Evolutionary conservation across 108 stramenopile genomes (phyloP), one percentile per base, ranked within the genome.

Genomic region (Schizochytrium sp.): DNA sequence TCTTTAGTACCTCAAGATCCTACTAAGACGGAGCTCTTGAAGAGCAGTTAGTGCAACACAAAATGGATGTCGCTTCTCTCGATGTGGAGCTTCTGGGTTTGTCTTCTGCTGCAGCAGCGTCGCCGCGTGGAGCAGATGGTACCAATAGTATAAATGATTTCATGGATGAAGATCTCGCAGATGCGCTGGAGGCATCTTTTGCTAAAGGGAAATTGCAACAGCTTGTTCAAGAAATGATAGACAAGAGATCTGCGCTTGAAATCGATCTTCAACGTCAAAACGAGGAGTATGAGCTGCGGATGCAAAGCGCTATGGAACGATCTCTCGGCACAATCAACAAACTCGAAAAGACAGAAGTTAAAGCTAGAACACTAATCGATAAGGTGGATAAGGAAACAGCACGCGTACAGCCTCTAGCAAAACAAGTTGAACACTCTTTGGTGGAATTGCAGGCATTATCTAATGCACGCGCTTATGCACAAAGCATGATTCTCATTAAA

Each of bases 71-170:
- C 42, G 64, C 64, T 7, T 38, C 64, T 38, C 64, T 69, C 5
- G 64, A 69, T 44, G 64, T 44, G 64, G 12, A 8, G 64, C 64
- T 69, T 69, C 64, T 69, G 64, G 64, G 64, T 69, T 44, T 69
- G 64, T 44, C 42, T 44, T 38, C 7, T 15, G 19, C 10, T 38
- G 64, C 12, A 38, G 0, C 28, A 28, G 28, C 28, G 28, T 28
- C 28, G 28, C 28, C 28, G 28, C 28, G 28, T 28, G 64, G 44
- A 15, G 64, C 42, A 38, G 64, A 28, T 7, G 64, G 61, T 42
- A 42, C 19, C 7, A 42, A n/a, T 42, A 42, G 59, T n/a, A n/a
- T 60, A 17, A n/a, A n/a, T n/a, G 19, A n/a, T n/a, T 17, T n/a
- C 19, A 2, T n/a, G 59, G 28, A 38, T 38, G 64, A 69, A 44